A percentile compares a stretch with the other conserved stretches of the same genome.
Evolutionary conservation across 257 asterid genomes (phyloP).

Genomic region (Scutellaria minor): DNA sequence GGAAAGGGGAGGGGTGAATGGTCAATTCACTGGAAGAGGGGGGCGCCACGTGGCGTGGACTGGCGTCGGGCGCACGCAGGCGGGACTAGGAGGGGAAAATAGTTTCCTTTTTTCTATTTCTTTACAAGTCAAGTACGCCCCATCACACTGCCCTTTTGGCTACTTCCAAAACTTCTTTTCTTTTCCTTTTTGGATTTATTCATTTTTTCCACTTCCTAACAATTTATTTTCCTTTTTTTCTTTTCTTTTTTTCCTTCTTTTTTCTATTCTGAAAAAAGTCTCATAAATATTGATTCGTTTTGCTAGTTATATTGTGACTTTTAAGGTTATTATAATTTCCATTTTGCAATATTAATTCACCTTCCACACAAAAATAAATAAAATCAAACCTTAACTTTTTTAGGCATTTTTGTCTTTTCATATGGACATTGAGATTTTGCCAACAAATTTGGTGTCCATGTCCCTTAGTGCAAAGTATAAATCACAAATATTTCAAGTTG

Average conservation of each 20-base stretch:
- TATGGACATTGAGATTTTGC: too few species aligned
- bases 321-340: too few species aligned
- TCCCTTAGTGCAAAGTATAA: too few species aligned
- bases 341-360: too few species aligned
- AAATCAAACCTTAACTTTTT: too few species aligned
- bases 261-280: neutral
- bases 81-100: neutral
- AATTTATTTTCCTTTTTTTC: neutral
- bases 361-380: too few species aligned
- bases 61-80: conserved; percentile 39
- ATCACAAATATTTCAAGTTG: too few species aligned
- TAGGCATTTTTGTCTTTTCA: too few species aligned
- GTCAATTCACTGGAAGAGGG: conserved; percentile 22
- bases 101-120: neutral
- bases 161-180: conserved; percentile 44
- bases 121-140: neutral
- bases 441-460: too few species aligned
- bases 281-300: too few species aligned
- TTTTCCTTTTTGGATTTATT: conserved; percentile 33
- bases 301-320: too few species aligned
- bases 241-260: neutral
- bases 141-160: conserved; percentile 36
- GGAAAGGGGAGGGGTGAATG: conserved; percentile 19
- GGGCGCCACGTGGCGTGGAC: conserved; percentile 44
- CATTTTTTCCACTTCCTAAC: neutral